Evolutionary conservation across 2,329 filamentous ascomycete genomes (phyloP), one percentile per base, ranked within the genome.

Genomic region (Juglanconis oblonga): DNA sequence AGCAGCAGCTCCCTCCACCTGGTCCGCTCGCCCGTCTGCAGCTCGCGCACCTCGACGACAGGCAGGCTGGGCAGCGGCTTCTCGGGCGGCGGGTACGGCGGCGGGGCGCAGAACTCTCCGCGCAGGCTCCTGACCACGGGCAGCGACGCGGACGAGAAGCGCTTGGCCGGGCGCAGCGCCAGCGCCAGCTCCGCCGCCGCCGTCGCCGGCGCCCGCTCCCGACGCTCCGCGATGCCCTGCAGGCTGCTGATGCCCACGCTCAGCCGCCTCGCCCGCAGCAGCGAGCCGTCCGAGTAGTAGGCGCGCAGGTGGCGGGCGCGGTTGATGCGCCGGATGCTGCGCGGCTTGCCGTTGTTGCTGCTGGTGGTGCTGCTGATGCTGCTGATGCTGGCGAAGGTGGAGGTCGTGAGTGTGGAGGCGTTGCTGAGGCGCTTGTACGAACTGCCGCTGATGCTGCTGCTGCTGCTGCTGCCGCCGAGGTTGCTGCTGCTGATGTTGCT

Each of bases 241-340:
- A 56, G 49, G 35, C 54, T 56, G 54, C 54, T 56, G 44, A 56
- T 40, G 4, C 54, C 54, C 5, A 50, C 45, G 45, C 54, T 56
- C 11, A 56, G 24, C 7, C 54, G 54, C 49, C 57, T 42, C 38
- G 35, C 57, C 14, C 44, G 35, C 3, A 60, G 33, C 2, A 62
- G 57, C 3, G 29, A 52, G 17, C 61, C 57, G 50, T 60, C 58
- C 0, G 61, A 62, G 57, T 62, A 62, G 10, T 62, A 62, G 6
- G 61, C 45, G n/a, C 61, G 50, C 38, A 62, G 57, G 45, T 62
- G 61, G 55, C 61, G 55, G 14, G 61, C 57, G 31, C 61, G 38
- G 4, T 58, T 57, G 13, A 52, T 54, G 38, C 58, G 59, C 47
- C 61, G 55, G 44, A 62, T 55, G 14, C 57, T 60, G 31, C 57